phyloP scores from a whole-genome alignment of 345 rosid species.

The Hibiscus trionum region DNA sequence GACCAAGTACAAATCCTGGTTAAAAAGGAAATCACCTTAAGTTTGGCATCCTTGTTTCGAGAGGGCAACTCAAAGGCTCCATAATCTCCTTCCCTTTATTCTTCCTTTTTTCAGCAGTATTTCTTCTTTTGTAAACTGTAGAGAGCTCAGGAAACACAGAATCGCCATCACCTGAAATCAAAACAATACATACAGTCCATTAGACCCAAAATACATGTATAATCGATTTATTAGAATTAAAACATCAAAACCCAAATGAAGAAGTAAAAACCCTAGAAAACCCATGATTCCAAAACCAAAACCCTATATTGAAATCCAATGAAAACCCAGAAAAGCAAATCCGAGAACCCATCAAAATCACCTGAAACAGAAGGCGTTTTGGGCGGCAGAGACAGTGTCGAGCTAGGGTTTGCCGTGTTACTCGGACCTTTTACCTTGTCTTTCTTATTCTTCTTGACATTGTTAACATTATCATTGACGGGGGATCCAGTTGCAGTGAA shows the following conservation, averaged over 20 bases:
- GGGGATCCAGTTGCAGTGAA: neutral
- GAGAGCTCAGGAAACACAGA: neutral
- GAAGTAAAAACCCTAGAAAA: neutral
- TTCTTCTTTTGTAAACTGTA: constrained; percentile 7
- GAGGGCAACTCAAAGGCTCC: neutral
- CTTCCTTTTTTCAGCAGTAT: neutral
- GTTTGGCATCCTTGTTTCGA: neutral
- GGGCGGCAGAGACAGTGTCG: neutral
- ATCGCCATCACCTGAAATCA: neutral
- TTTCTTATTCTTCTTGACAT: neutral
- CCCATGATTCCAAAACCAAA: neutral
- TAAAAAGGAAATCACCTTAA: neutral
- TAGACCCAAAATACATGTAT: neutral
- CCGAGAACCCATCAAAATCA: neutral
- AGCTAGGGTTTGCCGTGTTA: neutral
- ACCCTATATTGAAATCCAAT: neutral
- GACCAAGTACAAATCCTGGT: neutral
- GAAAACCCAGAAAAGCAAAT: neutral
- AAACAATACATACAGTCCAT: neutral
- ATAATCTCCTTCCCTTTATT: neutral
- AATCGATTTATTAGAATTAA: neutral
- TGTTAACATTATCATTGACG: neutral
- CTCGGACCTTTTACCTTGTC: neutral
- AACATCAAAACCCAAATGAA: neutral
- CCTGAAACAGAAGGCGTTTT: neutral